Conservation (phyloP, 2,329 filamentous ascomycete genomes). For the Tympanopsis confertula region DNA sequence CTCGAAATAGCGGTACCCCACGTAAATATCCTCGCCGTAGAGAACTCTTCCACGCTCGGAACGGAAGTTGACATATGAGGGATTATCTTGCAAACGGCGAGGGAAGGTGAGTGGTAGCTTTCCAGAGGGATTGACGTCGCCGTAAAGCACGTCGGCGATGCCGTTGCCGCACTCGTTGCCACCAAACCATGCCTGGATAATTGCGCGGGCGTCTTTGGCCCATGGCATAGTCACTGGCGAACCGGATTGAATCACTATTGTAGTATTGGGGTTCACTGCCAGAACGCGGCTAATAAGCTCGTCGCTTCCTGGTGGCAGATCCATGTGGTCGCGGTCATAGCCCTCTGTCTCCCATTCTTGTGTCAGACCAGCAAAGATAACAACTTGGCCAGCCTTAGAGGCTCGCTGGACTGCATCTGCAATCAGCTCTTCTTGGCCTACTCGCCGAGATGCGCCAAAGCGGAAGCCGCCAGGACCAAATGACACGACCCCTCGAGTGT, state of each 20-base stretch:
- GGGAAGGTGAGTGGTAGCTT: slow-evolving; percentile 70
- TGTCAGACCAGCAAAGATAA: slow-evolving; percentile 69
- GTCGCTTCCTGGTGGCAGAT: slow-evolving; percentile 63
- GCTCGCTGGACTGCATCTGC: slow-evolving; percentile 57
- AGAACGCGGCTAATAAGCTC: slow-evolving; percentile 56
- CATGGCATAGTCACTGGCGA: slow-evolving; percentile 66
- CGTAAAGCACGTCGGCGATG: slow-evolving; percentile 68
- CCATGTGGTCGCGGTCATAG: slow-evolving; percentile 66
- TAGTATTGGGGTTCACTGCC: slow-evolving; percentile 55
- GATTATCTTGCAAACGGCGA: slow-evolving; percentile 54
- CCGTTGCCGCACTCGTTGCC: slow-evolving; percentile 79
- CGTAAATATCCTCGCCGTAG: slow-evolving; percentile 71
- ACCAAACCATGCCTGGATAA: slow-evolving; percentile 74
- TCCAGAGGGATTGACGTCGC: slow-evolving; percentile 61
- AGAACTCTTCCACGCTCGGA: slow-evolving; percentile 60
- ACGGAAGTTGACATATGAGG: slow-evolving; percentile 64
- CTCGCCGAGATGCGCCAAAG: slow-evolving; percentile 46
- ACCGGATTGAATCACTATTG: slow-evolving; percentile 67
- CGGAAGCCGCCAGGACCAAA: slow-evolving; percentile 49
- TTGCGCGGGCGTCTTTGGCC: slow-evolving; percentile 39
- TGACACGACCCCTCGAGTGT: slow-evolving; percentile 30
- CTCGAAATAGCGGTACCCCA: slow-evolving; percentile 75
- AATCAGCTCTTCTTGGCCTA: slow-evolving; percentile 47
- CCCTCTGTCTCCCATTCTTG: slow-evolving; percentile 75
- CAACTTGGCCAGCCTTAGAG: slow-evolving; percentile 61